Base-by-base conservation (phyloP, 495 filamentous ascomycete genomes). In the Neurospora sp. region DNA sequence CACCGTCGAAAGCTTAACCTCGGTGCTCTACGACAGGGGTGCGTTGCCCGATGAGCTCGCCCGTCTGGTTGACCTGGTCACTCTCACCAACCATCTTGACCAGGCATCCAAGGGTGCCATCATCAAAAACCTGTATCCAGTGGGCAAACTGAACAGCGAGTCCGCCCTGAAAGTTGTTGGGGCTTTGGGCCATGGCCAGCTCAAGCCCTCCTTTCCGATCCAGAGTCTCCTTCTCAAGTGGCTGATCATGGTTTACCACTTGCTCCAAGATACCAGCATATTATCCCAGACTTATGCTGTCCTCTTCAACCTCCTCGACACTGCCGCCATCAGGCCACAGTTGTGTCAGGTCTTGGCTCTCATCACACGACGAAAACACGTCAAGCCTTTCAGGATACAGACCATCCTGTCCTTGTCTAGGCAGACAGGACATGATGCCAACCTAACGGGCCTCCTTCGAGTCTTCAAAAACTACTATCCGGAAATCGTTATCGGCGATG, bases 381-480 rank as follows among this genome's bases (percentile, higher is more conserved):
- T 97, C 45, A 89, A 90, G 73, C 92, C 93, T 3, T 94, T 93
- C 76, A 84, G 94, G 70, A 94, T 97, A 40, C 94, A 97, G 75
- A 83, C 89, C 61, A 82, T 97, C 84, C 83, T 92, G 71, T 84
- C 84, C 68, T 80, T 92, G 35, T 87, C 86, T n/a, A 81, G 86
- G 45, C 85, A 87, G 69, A 84, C 88, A 27, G 89, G 89, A 48
- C 90, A 90, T 73, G 94, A 97, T 71, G 92, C 90, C 68, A 88
- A 89, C 65, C 81, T 97, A 45, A 84, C 90, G 37, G 90, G 90
- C n/a, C 84, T 97, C n/a, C 84, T 97, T 37, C 87, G 89, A 71
- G 86, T 94, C 8, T 97, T 91, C 82, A 96, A 96, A 76, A 93
- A 94, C 78, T 96, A 95, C 77, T 96, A 93, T 76, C 93, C 94